Base-by-base conservation (phyloP, 2,329 filamentous ascomycete species). In the Plenodomus tracheiphilus region DNA sequence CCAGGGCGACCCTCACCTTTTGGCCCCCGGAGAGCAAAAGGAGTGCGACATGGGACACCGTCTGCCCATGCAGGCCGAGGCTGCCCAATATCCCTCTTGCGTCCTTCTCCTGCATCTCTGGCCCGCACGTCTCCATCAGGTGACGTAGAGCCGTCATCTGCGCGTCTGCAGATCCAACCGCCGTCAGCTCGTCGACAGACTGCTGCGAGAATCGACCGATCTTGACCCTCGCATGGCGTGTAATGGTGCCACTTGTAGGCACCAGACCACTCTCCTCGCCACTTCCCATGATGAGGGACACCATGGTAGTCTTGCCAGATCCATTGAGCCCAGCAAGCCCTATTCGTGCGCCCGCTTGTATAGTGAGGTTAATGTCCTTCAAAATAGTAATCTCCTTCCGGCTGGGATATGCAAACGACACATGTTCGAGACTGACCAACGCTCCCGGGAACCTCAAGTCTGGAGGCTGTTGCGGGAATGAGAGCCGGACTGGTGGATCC, bases 141-240 rank as follows among this genome's bases (percentile, higher is more conserved):
- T 91, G 77, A 0, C 79, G 71, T 1, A 94, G 77, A 0, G 88
- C 85, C 0, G 88, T 91, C 4, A 88, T 70, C 1, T 71, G 66
- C 0, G 80, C 76, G 1, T 77, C 72, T 4, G 81, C 76, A 1
- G 67, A 69, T 0, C 83, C 85, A 6, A 82, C 69, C 2, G 74
- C 64, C 54, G 87, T 84, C 5, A 94, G 77, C 5, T 79, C 78
- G 57, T 92, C 87, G 4, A 92, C 87, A 0, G 87, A 85, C 61
- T 91, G 85, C 66, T 95, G 90, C 3, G 88, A 88, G 71, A 92
- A 94, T 65, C 91, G 90, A 1, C 85, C 88, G 39, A 91, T 71
- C 54, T 81, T 85, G 9, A 89, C 75, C 17, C 89, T 79, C 0
- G 90, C 81, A 68, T 95, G 90, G 0, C 78, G 78, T 0, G 81